Percentiles rank a stretch among this genome's conserved stretches.
phyloP scores from a whole-genome alignment of 352 stramenopile species.

The Phytophthora pinifolia region DNA sequence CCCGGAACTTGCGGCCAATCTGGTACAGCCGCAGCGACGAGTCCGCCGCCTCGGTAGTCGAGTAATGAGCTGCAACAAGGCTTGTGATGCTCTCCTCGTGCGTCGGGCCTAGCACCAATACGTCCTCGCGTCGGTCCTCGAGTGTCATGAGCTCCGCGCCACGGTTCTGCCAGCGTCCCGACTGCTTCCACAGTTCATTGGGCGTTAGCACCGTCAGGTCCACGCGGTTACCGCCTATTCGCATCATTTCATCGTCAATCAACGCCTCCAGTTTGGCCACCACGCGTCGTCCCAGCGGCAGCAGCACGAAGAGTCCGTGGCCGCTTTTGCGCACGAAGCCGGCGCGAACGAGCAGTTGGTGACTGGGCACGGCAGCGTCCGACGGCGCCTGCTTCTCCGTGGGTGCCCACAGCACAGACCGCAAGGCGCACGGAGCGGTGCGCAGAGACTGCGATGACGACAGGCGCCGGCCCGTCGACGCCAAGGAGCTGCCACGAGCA shows the following conservation, averaged over 20 bases:
- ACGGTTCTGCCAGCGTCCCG: slow-evolving; percentile 80
- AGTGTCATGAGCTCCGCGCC: slow-evolving; percentile 85
- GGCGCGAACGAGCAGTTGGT: slow-evolving; percentile 82
- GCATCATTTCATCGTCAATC: slow-evolving; percentile 82
- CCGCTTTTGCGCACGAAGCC: slow-evolving; percentile 88
- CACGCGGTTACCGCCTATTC: slow-evolving; percentile 83
- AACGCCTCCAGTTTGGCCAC: slow-evolving; percentile 77
- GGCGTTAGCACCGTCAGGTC: slow-evolving; percentile 78
- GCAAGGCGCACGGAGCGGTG: slow-evolving; percentile 30
- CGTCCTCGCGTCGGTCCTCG: slow-evolving; percentile 66
- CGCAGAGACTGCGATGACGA: slow-evolving; percentile 19
- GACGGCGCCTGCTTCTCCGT: slow-evolving; percentile 77
- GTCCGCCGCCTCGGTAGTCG: slow-evolving; percentile 26
- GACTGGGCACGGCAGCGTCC: slow-evolving; percentile 79
- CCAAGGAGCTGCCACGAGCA: slow-evolving; percentile 10
- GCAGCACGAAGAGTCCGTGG: slow-evolving; percentile 76
- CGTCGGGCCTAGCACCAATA: slow-evolving; percentile 73
- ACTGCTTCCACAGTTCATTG: slow-evolving; percentile 79
- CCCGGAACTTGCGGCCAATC: slow-evolving; percentile 86
- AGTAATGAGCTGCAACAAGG: slow-evolving; percentile 71
- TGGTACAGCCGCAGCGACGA: slow-evolving; percentile 82
- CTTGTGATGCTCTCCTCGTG: slow-evolving; percentile 87
- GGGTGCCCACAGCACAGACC: slow-evolving; percentile 66
- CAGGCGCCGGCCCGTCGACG: slow-evolving; percentile 3
- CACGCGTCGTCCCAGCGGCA: slow-evolving; percentile 78